Percentiles rank a stretch among this genome's conserved stretches.
phyloP scores from a whole-genome alignment of 2,329 filamentous ascomycete species.

The Pseudogymnoascus sp. region DNA sequence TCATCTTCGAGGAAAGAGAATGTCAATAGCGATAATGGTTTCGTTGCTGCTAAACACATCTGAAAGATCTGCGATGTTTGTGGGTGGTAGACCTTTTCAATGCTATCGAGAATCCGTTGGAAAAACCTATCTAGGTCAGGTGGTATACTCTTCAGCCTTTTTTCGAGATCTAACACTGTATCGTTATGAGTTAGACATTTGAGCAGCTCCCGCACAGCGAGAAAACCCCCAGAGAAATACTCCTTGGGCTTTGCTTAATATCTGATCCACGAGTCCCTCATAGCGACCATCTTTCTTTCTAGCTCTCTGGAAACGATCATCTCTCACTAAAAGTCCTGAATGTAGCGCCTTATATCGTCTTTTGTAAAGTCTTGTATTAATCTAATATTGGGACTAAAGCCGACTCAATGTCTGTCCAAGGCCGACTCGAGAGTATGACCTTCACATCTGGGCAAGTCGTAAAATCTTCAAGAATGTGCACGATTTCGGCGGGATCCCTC shows the following conservation, averaged over 20 bases:
- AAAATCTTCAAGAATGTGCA: constrained; percentile 2
- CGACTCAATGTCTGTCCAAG: constrained; percentile 12
- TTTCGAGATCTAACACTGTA: constrained; percentile 15
- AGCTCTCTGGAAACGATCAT: not conserved
- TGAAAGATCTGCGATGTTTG: constrained; percentile 14
- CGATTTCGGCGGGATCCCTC: constrained; percentile 6
- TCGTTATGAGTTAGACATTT: constrained; percentile 12
- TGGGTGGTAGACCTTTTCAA: constrained; percentile 15
- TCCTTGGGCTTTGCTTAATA: not conserved
- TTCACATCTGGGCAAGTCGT: constrained; percentile 10
- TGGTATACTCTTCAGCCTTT: constrained; percentile 17
- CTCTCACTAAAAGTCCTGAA: not conserved
- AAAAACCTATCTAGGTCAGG: constrained; percentile 18
- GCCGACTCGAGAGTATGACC: constrained; percentile 15
- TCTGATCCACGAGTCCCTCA: not conserved
- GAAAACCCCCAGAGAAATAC: constrained; percentile 14
- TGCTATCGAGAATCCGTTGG: constrained; percentile 15
- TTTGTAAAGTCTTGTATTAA: not conserved
- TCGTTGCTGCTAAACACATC: not conserved
- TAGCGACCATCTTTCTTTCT: not conserved
- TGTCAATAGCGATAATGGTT: not conserved
- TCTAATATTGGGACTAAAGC: not conserved
- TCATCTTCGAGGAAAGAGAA: not conserved
- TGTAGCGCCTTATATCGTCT: not conserved
- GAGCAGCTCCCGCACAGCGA: constrained; percentile 9